These are phyloP conservation scores for Chrysanthemum seticuspe DNA, from an alignment of 129 eudicot genomes.

Conservation along the genomic window DNA sequence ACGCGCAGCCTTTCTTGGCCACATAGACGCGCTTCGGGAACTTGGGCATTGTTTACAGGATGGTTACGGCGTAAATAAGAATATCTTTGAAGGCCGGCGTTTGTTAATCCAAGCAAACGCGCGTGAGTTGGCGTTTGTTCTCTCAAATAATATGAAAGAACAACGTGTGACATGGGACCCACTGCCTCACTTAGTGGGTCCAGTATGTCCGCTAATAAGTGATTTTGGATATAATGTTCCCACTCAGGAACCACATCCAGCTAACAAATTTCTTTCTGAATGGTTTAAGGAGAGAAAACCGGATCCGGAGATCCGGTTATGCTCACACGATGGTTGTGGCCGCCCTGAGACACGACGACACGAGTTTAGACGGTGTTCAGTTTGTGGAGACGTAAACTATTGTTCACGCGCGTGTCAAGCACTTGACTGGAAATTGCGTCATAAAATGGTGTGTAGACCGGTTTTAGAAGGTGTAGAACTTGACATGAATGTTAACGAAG, in stretches of 20 bases:
- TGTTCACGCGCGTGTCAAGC: constrained; percentile 92
- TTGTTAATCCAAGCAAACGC: constrained; percentile 81
- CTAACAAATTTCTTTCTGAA: constrained; percentile 55
- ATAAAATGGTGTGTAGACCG: constrained; percentile 53
- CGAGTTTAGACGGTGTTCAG: constrained; percentile 79
- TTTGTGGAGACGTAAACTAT: constrained; percentile 74
- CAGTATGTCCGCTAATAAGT: constrained; percentile 61
- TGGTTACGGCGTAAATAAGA: constrained; percentile 73
- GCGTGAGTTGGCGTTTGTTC: constrained; percentile 53
- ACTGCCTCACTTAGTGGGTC: constrained; percentile 24
- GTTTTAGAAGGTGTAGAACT: constrained; percentile 23
- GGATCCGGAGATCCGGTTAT: constrained; percentile 50
- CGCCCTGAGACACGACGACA: constrained; percentile 70
- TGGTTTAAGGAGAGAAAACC: constrained; percentile 50
- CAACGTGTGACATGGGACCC: constrained; percentile 57
- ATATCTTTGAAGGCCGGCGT: constrained; percentile 70
- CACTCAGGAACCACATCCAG: constrained; percentile 62
- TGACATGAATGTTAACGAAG: constrained; percentile 2
- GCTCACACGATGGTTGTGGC: constrained; percentile 63
- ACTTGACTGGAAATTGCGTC: constrained; percentile 72
- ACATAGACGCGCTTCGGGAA: constrained; percentile 80
- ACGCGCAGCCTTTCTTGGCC: constrained; percentile 80
- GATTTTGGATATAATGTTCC: constrained; percentile 84
- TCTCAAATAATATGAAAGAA: not conserved
- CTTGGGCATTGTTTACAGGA: constrained; percentile 89